phyloP scores from a whole-genome alignment of 2,329 filamentous ascomycete species.

The Epichloe gansuensis region DNA sequence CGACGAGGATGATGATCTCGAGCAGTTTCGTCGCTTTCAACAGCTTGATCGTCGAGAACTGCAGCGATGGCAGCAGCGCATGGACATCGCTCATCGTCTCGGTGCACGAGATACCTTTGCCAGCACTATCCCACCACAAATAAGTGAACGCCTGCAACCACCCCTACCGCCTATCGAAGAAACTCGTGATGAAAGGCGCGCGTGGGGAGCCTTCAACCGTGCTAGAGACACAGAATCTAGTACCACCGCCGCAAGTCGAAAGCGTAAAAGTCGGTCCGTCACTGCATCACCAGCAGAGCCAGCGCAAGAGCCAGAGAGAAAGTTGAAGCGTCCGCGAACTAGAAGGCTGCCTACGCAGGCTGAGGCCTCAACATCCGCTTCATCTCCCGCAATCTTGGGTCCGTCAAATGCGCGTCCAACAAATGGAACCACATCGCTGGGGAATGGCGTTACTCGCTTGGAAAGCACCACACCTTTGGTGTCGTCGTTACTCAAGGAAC shows the following conservation, averaged over 20 bases:
- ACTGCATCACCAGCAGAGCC: conserved; percentile 60
- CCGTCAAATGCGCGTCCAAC: conserved; percentile 14
- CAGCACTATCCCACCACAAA: conserved; percentile 41
- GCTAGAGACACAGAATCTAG: conserved; percentile 55
- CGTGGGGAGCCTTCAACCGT: conserved; percentile 86
- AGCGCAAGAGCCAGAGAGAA: conserved; percentile 62
- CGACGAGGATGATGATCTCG: conserved; percentile 60
- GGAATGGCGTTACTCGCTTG: conserved; percentile 13
- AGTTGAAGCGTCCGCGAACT: conserved; percentile 77
- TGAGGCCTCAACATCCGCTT: conserved; percentile 33
- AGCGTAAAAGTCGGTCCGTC: conserved; percentile 61
- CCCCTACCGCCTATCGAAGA: conserved; percentile 48
- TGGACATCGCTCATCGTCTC: conserved; percentile 69
- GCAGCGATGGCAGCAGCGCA: conserved; percentile 70
- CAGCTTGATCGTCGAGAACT: conserved; percentile 45
- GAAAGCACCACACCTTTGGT: conserved; percentile 63
- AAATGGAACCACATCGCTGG: conserved; percentile 9
- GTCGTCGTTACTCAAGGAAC: conserved; percentile 76
- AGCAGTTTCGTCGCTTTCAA: conserved; percentile 41
- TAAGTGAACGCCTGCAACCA: conserved; percentile 51
- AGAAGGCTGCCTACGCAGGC: conserved; percentile 44
- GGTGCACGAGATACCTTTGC: conserved; percentile 64
- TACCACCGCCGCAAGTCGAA: conserved; percentile 41
- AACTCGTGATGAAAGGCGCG: conserved; percentile 66
- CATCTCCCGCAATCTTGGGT: conserved; percentile 19